These are phyloP conservation scores for Anethum foeniculum DNA, from an alignment of 140 eudicot genomes.

Conservation along the genomic window DNA sequence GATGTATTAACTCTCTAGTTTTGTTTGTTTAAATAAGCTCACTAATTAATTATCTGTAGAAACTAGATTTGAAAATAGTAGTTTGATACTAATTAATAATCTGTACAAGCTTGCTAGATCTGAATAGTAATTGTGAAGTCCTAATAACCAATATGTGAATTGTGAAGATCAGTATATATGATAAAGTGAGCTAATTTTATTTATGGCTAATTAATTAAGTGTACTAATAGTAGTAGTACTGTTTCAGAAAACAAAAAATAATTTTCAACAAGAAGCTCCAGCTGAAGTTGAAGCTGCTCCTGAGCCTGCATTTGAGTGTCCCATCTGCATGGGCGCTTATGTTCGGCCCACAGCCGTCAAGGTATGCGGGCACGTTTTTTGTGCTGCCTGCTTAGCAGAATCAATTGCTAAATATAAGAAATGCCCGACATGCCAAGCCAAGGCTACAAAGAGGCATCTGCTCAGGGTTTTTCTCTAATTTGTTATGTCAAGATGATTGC, in stretches of 20 bases:
- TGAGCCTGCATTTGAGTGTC: neutral
- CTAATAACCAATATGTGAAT: no score
- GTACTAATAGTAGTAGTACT: neutral
- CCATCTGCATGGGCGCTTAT: neutral
- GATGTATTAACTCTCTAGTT: no score
- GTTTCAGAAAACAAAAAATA: no score
- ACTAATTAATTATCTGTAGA: no score
- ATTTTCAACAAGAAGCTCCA: neutral
- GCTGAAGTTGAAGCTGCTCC: neutral
- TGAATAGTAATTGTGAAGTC: no score
- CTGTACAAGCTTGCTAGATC: no score
- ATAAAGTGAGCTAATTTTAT: no score
- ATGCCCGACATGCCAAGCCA: neutral
- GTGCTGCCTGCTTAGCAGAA: neutral
- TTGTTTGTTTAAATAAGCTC: no score
- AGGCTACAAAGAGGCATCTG: neutral
- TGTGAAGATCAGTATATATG: no score
- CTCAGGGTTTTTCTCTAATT: neutral
- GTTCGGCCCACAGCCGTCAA: neutral
- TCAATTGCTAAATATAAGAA: no score
- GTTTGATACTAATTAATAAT: no score
- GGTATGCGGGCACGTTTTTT: neutral
- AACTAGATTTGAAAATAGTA: neutral
- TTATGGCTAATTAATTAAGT: neutral
- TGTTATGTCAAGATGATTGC: no score